Conservation (phyloP, 2,329 filamentous ascomycete species). For the Talaromyces sp. region DNA sequence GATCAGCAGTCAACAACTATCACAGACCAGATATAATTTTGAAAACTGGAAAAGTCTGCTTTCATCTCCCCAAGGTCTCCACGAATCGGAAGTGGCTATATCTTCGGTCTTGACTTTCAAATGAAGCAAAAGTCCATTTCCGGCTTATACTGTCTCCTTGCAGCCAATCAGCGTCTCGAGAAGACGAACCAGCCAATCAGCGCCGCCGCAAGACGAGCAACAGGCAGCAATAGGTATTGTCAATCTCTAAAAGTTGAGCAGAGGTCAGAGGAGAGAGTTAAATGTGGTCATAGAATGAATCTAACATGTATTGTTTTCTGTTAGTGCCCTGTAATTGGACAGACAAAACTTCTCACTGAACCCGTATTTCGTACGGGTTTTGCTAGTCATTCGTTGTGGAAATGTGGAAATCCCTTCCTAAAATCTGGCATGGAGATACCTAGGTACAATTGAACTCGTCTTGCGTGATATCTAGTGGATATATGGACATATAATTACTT, state of each 20-base stretch:
- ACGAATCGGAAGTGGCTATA: not conserved
- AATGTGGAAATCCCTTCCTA: too few species aligned
- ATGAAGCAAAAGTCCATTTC: not conserved
- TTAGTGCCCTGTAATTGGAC: too few species aligned
- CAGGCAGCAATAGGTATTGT: too few species aligned
- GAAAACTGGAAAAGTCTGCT: not conserved
- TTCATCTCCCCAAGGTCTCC: not conserved
- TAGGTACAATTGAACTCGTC: too few species aligned
- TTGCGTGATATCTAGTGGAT: too few species aligned
- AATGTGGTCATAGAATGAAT: too few species aligned
- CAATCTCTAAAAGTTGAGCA: not conserved
- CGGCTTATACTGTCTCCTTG: not conserved
- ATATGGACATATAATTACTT: too few species aligned
- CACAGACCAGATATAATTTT: not conserved
- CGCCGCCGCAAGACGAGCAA: not conserved
- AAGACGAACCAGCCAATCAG: constrained; percentile 2
- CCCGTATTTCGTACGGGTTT: too few species aligned
- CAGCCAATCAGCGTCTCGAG: not conserved
- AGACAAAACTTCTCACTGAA: too few species aligned
- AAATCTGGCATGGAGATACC: too few species aligned
- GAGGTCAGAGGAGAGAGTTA: constrained; percentile 21
- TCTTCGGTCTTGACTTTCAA: not conserved
- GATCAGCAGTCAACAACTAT: not conserved
- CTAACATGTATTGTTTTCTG: too few species aligned
- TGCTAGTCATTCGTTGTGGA: too few species aligned